Evolutionary conservation across 2,329 filamentous ascomycete species (phyloP).

Genomic region (Diplodia intermedia): DNA sequence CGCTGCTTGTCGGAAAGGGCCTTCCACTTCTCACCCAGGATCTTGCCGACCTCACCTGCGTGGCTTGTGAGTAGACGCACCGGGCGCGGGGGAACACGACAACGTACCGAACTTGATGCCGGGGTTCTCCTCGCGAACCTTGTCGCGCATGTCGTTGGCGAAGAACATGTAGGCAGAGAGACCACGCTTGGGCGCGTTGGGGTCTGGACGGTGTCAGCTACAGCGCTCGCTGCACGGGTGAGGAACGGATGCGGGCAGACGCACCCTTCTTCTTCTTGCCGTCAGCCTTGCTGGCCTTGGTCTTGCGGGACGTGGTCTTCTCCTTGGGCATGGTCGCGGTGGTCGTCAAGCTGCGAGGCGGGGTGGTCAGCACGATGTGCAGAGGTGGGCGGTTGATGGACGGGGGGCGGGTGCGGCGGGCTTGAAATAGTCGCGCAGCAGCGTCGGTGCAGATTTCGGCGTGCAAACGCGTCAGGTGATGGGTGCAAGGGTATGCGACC

Average conservation of each 20-base stretch:
- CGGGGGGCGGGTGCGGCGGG: neutral
- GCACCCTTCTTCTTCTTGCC: conserved; percentile 77
- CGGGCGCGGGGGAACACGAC: conserved; percentile 1
- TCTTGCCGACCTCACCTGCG: conserved; percentile 91
- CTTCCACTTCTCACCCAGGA: conserved; percentile 99
- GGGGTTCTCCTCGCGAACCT: conserved; percentile 97
- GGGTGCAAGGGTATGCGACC: conserved; percentile 15
- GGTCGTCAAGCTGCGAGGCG: conserved; percentile 21
- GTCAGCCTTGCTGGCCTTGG: conserved; percentile 62
- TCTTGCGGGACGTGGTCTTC: conserved; percentile 66
- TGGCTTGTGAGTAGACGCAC: conserved; percentile 29
- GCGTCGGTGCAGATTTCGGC: conserved; percentile 3
- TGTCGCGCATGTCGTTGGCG: conserved; percentile 98
- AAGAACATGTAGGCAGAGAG: conserved; percentile 99
- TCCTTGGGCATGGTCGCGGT: conserved; percentile 68
- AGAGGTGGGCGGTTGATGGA: conserved; percentile 8
- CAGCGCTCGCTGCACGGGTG: neutral
- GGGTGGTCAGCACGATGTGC: conserved; percentile 15
- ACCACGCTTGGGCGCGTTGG: conserved; percentile 98
- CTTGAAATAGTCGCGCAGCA: conserved; percentile 29
- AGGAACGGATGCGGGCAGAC: conserved; percentile 17
- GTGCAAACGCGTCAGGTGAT: conserved; percentile 17
- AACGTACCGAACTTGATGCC: conserved; percentile 89
- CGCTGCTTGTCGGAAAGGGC: conserved; percentile 91
- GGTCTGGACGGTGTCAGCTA: conserved; percentile 65